These are phyloP conservation scores for Candolleomyces aberdarensis DNA, from an alignment of 768 basidiomycete species.

Conservation along the genomic window DNA sequence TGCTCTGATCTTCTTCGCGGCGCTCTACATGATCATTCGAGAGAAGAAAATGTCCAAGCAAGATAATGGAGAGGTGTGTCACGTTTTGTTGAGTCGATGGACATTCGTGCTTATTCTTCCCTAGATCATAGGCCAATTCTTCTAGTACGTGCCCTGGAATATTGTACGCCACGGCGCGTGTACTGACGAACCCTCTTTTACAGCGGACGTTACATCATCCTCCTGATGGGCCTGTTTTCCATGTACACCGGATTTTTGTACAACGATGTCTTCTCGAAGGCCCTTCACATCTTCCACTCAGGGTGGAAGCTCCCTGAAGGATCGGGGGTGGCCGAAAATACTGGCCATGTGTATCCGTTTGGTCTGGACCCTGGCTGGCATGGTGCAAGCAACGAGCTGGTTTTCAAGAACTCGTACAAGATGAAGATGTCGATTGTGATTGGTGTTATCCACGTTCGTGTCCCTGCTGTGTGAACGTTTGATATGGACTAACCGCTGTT, in stretches of 20 bases:
- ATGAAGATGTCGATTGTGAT: slow-evolving; percentile 99
- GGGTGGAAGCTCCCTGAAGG: slow-evolving; percentile 77
- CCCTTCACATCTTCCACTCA: slow-evolving; percentile 82
- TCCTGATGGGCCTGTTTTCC: slow-evolving; percentile 97
- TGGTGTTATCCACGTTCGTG: slow-evolving; percentile 90
- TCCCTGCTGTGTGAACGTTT: slow-evolving; percentile 4
- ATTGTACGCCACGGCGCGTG: slow-evolving; percentile 11
- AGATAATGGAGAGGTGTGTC: slow-evolving; percentile 69
- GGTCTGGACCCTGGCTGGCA: slow-evolving; percentile 97
- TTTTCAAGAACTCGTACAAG: slow-evolving; percentile 98
- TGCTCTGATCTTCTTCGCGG: slow-evolving; percentile 72
- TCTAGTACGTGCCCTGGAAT: slow-evolving; percentile 64
- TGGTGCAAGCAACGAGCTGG: slow-evolving; percentile 82
- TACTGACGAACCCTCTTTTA: slow-evolving; percentile 17
- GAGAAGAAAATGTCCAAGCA: slow-evolving; percentile 76
- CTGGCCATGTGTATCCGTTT: slow-evolving; percentile 81
- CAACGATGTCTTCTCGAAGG: slow-evolving; percentile 98
- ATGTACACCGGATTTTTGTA: slow-evolving; percentile 97
- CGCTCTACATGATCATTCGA: slow-evolving; percentile 79
- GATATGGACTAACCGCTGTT: slow-evolving; percentile 7
- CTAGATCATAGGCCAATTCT: slow-evolving; percentile 84
- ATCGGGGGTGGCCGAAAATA: slow-evolving; percentile 49
- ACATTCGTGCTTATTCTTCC: slow-evolving; percentile 11
- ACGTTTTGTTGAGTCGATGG: not conserved
- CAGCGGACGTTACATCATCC: slow-evolving; percentile 97